Evolutionary conservation across 164 flowering plant species (phyloP).

Genomic region (Tetracentron sinense): DNA sequence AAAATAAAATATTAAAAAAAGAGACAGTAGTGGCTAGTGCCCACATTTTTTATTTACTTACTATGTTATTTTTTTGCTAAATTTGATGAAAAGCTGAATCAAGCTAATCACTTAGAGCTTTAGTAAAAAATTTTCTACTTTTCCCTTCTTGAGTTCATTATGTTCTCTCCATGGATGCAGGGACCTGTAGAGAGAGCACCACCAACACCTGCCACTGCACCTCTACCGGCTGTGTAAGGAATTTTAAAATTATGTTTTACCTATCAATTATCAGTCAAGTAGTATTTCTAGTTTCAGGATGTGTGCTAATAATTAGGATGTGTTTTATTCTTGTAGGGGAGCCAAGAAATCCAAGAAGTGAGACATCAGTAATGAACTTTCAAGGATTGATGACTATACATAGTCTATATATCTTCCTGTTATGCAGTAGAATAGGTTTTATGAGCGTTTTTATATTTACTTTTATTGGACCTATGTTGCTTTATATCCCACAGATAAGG

Average conservation of each 20-base stretch:
- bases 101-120: neutral
- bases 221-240: conserved; percentile 14
- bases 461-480: neutral
- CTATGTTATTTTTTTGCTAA: neutral
- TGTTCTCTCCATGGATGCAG: neutral
- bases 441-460: no score
- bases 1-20: no score
- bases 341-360: conserved; percentile 42
- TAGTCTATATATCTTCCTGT: neutral
- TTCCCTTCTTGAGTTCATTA: neutral
- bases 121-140: neutral
- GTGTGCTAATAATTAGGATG: neutral
- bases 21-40: no score
- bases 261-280: neutral
- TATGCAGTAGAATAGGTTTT: neutral
- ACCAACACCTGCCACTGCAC: conserved; percentile 11
- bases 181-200: conserved; percentile 17
- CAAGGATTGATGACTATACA: neutral
- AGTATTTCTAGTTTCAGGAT: neutral
- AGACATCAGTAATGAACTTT: neutral
- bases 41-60: neutral
- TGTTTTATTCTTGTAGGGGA: conserved; percentile 19
- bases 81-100: neutral
- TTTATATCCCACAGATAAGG: no score
- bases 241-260: neutral